Evolutionary conservation across 108 stramenopile genomes (phyloP).

Genomic region (Chaetoceros tenuissimus): DNA sequence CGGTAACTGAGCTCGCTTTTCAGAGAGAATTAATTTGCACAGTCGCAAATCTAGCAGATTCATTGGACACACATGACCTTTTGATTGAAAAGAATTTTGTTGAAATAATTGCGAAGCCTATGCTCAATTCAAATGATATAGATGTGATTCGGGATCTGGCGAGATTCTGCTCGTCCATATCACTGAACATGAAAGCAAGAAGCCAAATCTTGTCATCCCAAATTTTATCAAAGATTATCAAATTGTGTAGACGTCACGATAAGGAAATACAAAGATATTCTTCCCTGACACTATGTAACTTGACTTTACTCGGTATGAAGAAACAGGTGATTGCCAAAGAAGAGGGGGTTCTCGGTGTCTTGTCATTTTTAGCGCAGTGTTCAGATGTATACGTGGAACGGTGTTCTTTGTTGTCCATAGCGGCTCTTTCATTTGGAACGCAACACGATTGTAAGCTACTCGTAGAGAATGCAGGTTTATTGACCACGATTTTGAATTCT

Average conservation of each 20-base stretch:
- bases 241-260: conserved; percentile 71
- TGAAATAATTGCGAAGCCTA: conserved; percentile 65
- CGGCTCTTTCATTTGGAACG: conserved; percentile 68
- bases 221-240: conserved; percentile 47
- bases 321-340: conserved; percentile 46
- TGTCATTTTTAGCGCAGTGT: conserved; percentile 61
- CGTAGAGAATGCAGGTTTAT: conserved; percentile 48
- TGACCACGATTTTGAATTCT: conserved; percentile 58
- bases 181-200: conserved; percentile 41
- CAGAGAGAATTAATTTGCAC: not conserved
- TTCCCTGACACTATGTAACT: conserved; percentile 69
- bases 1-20: not conserved
- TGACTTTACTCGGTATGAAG: conserved; percentile 33
- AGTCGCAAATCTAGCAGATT: not conserved
- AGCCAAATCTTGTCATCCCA: conserved; percentile 36
- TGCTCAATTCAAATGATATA: conserved; percentile 51
- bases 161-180: conserved; percentile 57
- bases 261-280: conserved; percentile 69
- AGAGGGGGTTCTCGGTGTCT: conserved; percentile 57
- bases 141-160: conserved; percentile 67
- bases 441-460: conserved; percentile 43
- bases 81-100: conserved; percentile 7
- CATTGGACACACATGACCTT: not conserved
- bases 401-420: conserved; percentile 64
- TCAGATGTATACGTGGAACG: conserved; percentile 80